Evolutionary conservation across 2,329 filamentous ascomycete genomes (phyloP), one percentile per base, ranked within the genome.

Genomic region (Phoma sp.): DNA sequence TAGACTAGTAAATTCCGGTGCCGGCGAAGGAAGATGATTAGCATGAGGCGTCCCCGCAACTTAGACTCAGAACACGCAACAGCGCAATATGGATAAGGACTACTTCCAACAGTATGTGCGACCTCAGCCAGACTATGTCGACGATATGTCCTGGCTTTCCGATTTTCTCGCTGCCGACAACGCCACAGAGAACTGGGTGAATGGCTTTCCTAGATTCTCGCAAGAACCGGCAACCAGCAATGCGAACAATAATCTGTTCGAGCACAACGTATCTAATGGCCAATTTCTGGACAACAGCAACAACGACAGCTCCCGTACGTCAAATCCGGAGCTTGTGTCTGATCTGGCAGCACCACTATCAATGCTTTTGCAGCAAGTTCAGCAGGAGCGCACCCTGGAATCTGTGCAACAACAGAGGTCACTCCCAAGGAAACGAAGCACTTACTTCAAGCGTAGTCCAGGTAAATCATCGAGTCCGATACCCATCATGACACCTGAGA

Each of bases 361-460:
- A 3, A 25, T 51, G 17, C 32, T 55, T 13, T 32, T 55, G 7
- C 52, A 55, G 19, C 52, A 55, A 37, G 52, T 55, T n/a, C 41
- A 55, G 37, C 46, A 55, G 12, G 52, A 55, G 32, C 52, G 52
- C 32, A 41, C 37, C 15, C 21, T 45, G 7, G 52, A 41, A 17
- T 46, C 46, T 31, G 46, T 37, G 19, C 54, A 49, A 19, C 48
- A 57, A 17, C 29, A 25, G 13, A 43, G n/a, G 22, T 46, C 50
- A n/a, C 50, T 57, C 6, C 55, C 55, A 24, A 44, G 50, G 7
- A 46, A 43, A 33, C 32, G 55, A 38, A 57, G 55, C 40, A 57
- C 49, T 15, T 57, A 57, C 22, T 46, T 57, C 44, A 48, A 19
- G 36, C 50, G 50, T 2, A 35, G 25, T 19, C 32, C 45, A n/a